These are phyloP conservation scores for Aspergillus nanangensis DNA, from an alignment of 495 filamentous ascomycete genomes.

Conservation along the genomic window DNA sequence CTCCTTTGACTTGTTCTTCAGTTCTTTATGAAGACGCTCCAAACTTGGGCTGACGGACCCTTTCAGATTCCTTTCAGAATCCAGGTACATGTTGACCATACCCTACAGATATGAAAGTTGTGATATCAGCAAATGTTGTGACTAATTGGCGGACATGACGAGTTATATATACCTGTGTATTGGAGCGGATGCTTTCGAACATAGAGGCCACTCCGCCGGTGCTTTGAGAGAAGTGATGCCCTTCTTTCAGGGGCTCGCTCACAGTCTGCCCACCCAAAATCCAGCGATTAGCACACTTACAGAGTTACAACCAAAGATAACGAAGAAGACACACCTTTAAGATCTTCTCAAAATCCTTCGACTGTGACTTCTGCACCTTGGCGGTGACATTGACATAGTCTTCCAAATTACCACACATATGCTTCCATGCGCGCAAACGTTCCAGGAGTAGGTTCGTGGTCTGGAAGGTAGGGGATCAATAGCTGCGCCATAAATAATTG, in stretches of 20 bases:
- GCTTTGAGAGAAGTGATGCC: slow-evolving; percentile 85
- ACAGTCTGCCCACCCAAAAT: slow-evolving; percentile 55
- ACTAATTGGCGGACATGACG: background rate
- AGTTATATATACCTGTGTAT: slow-evolving; percentile 63
- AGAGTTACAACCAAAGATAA: background rate
- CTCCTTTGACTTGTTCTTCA: slow-evolving; percentile 93
- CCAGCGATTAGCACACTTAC: slow-evolving; percentile 1
- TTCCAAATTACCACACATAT: slow-evolving; percentile 84
- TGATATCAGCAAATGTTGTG: background rate
- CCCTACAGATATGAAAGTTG: slow-evolving; percentile 45
- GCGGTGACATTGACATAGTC: slow-evolving; percentile 81
- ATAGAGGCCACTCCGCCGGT: slow-evolving; percentile 79
- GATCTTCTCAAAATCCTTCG: slow-evolving; percentile 94
- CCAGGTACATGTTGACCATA: slow-evolving; percentile 77
- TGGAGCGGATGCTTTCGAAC: slow-evolving; percentile 89
- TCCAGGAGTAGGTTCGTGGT: slow-evolving; percentile 75
- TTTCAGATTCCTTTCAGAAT: slow-evolving; percentile 85
- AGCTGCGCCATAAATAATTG: background rate
- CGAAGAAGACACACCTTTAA: slow-evolving; percentile 63
- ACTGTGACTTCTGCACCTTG: slow-evolving; percentile 75
- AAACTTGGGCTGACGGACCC: slow-evolving; percentile 79
- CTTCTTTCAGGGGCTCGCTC: slow-evolving; percentile 77
- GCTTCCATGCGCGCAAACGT: slow-evolving; percentile 90
- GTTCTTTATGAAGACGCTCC: slow-evolving; percentile 87
- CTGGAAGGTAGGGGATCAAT: slow-evolving; percentile 29